These are phyloP conservation scores for Crucibulum parvulum DNA, from an alignment of 1,284 basidiomycete genomes.

Conservation along the genomic window DNA sequence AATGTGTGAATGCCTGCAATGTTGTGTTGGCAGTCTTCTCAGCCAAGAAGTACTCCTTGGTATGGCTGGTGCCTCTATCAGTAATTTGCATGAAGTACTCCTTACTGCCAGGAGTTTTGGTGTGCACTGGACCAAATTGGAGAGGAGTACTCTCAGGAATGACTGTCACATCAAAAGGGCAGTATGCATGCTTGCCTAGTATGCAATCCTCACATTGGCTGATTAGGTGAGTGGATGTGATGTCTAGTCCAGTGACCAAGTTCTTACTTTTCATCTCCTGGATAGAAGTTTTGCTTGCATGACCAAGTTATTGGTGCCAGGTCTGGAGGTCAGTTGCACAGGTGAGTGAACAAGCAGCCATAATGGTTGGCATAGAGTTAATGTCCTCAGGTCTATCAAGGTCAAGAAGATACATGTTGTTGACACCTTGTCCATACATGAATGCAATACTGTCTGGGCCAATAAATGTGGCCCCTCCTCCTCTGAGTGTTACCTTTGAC, in stretches of 20 bases:
- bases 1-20: conserved; percentile 13
- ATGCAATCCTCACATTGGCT: conserved; percentile 26
- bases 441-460: neutral
- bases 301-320: conserved; percentile 25
- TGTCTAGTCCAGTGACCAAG: conserved; percentile 19
- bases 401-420: neutral
- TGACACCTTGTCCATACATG: neutral
- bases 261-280: conserved; percentile 6
- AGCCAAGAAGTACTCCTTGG: neutral
- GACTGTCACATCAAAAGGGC: conserved; percentile 19
- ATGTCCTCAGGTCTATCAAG: neutral
- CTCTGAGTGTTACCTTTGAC: conserved; percentile 7
- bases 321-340: conserved; percentile 15
- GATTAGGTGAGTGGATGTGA: neutral
- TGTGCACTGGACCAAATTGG: conserved; percentile 20
- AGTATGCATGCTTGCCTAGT: conserved; percentile 18
- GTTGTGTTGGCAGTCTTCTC: conserved; percentile 1
- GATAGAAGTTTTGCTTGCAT: conserved; percentile 14
- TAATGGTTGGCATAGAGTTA: neutral
- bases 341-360: conserved; percentile 11
- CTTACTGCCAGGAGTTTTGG: conserved; percentile 14
- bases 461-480: conserved; percentile 1
- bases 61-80: conserved; percentile 11
- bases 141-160: conserved; percentile 11
- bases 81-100: conserved; percentile 13